Percentiles rank a stretch among this genome's conserved stretches.
Conservation (phyloP, 1,139 yeast genomes). For the Debaryomyces nepalensis region DNA sequence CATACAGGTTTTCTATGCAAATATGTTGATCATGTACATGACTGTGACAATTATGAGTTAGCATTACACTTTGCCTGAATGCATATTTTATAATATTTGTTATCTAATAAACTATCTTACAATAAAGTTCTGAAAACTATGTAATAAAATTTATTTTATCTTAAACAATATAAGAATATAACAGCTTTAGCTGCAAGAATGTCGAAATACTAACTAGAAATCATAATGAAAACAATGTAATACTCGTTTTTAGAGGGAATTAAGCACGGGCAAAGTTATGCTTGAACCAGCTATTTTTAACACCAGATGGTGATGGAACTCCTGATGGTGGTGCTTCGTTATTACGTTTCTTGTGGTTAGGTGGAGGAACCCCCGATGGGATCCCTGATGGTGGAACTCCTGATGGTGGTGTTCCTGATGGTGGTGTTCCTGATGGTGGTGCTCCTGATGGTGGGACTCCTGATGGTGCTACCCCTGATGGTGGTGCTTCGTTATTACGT, state of each 20-base stretch:
- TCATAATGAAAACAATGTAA: not conserved
- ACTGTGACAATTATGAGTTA: slow-evolving; percentile 3
- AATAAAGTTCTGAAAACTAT: not conserved
- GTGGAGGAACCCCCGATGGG: not conserved
- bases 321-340: too few species aligned
- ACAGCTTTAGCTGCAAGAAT: not conserved
- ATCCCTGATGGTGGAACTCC: not conserved
- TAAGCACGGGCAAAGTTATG: not conserved
- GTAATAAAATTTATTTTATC: slow-evolving; percentile 3
- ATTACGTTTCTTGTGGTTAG: too few species aligned
- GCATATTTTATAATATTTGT: slow-evolving; percentile 6
- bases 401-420: too few species aligned
- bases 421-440: too few species aligned
- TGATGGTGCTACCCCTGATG: too few species aligned
- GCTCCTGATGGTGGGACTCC: slow-evolving; percentile 1
- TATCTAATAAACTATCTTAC: slow-evolving; percentile 6
- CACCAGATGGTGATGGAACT: not conserved
- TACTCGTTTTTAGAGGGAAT: not conserved
- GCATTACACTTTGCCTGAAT: slow-evolving; percentile 2
- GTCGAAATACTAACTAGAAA: slow-evolving; percentile 1
- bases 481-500: too few species aligned
- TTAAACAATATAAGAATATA: not conserved
- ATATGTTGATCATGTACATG: slow-evolving; percentile 1
- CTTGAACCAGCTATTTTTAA: not conserved
- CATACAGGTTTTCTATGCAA: slow-evolving; percentile 2